phyloP scores from a whole-genome alignment of 2,329 filamentous ascomycete genomes.

The Neofusicoccum parvum region DNA sequence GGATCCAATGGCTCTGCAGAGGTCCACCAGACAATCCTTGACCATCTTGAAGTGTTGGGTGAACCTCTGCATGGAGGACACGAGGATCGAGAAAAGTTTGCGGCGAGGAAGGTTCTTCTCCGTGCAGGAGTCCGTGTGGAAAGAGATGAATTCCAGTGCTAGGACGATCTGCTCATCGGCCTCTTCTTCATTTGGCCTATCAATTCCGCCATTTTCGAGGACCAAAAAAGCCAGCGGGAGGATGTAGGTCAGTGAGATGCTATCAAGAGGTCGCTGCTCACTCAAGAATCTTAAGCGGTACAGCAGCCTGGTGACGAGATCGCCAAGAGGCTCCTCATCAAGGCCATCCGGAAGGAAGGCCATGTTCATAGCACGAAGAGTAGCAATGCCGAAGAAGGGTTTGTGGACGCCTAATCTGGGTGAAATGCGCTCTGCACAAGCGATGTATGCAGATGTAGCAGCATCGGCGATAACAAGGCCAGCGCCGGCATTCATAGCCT shows the following conservation, averaged over 20 bases:
- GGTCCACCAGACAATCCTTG: slow-evolving; percentile 87
- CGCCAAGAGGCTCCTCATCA: slow-evolving; percentile 77
- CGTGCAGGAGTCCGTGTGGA: slow-evolving; percentile 80
- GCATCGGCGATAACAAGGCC: slow-evolving; percentile 79
- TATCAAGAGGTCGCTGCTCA: slow-evolving; percentile 92
- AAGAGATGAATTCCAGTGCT: slow-evolving; percentile 83
- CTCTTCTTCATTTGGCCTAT: slow-evolving; percentile 68
- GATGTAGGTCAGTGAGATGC: slow-evolving; percentile 83
- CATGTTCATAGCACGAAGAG: slow-evolving; percentile 75
- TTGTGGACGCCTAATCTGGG: slow-evolving; percentile 73
- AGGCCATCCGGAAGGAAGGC: slow-evolving; percentile 72
- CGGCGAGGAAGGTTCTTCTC: slow-evolving; percentile 76
- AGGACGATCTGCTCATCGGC: slow-evolving; percentile 87
- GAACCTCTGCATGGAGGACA: slow-evolving; percentile 83
- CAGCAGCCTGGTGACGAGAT: slow-evolving; percentile 82
- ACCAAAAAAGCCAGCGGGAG: slow-evolving; percentile 80
- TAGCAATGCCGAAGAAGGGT: slow-evolving; percentile 84
- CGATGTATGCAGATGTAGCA: slow-evolving; percentile 76
- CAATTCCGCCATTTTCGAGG: slow-evolving; percentile 77
- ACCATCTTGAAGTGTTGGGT: slow-evolving; percentile 92
- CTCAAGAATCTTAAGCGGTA: slow-evolving; percentile 88
- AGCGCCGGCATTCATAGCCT: slow-evolving; percentile 76
- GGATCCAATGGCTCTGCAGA: slow-evolving; percentile 80
- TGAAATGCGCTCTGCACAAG: slow-evolving; percentile 75
- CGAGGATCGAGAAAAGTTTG: slow-evolving; percentile 70